Percentiles rank a stretch among this genome's conserved stretches.
Evolutionary conservation across 2,329 filamentous ascomycete genomes (phyloP).

Genomic region (Nannizziopsis arthrosporioides): DNA sequence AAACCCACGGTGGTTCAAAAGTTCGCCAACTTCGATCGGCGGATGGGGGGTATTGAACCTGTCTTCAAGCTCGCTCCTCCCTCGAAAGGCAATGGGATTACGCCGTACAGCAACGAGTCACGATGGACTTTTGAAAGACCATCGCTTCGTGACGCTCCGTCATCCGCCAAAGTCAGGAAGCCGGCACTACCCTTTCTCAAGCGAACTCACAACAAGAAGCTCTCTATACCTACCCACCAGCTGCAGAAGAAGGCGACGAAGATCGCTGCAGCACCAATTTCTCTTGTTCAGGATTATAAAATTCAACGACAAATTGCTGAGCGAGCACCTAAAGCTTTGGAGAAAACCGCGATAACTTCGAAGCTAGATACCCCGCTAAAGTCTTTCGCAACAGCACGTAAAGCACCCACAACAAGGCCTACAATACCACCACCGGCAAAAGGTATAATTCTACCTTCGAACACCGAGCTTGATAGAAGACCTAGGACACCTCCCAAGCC

Average conservation of each 20-base stretch:
- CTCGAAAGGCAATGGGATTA: conserved; percentile 1
- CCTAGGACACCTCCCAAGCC: too few species aligned
- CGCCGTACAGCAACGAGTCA: conserved; percentile 12
- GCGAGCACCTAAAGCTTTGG: not conserved
- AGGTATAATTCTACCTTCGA: not conserved
- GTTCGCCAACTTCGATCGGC: conserved; percentile 24
- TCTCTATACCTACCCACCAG: conserved; percentile 33
- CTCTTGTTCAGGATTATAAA: conserved; percentile 34
- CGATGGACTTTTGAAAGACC: conserved; percentile 21
- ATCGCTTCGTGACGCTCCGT: conserved; percentile 12
- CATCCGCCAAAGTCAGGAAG: conserved; percentile 21
- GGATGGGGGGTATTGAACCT: conserved; percentile 23
- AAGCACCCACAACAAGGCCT: not conserved
- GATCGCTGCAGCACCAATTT: conserved; percentile 30
- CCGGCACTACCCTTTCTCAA: conserved; percentile 27
- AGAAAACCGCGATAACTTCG: too few species aligned
- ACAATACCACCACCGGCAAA: not conserved
- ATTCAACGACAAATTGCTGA: not conserved
- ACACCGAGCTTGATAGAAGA: not conserved
- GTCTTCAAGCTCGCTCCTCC: conserved; percentile 15
- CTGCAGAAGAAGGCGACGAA: conserved; percentile 29
- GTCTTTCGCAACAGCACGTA: not conserved
- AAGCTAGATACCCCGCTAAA: not conserved
- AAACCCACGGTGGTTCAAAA: conserved; percentile 23
- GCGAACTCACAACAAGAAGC: conserved; percentile 22